Evolutionary conservation across 2,329 filamentous ascomycete genomes (phyloP).

Genomic region (Chalaropsis ovoidea): DNA sequence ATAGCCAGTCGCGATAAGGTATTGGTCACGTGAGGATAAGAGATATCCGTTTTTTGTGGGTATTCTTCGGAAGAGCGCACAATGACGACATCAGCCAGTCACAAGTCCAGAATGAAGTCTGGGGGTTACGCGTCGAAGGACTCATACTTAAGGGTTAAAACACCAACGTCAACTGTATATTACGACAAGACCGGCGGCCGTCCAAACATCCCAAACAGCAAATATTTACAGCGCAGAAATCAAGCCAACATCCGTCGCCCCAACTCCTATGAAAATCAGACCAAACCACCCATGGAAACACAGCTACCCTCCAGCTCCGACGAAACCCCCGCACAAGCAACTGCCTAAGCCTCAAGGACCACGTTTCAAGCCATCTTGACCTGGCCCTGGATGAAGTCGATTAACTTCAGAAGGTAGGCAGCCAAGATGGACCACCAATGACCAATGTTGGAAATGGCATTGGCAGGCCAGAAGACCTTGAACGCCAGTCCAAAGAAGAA

Average conservation of each 20-base stretch:
- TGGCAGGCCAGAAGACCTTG: not conserved
- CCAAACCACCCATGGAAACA: not conserved
- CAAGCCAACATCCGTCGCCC: not conserved
- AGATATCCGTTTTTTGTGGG: slow-evolving; percentile 10
- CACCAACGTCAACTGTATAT: not conserved
- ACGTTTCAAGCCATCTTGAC: not conserved
- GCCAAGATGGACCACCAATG: not conserved
- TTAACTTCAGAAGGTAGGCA: not conserved
- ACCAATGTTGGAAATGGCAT: not conserved
- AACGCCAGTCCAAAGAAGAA: slow-evolving; percentile 7
- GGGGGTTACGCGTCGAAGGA: not conserved
- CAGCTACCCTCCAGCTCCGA: not conserved
- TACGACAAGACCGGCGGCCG: not conserved
- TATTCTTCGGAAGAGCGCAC: slow-evolving; percentile 16
- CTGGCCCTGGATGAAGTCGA: not conserved
- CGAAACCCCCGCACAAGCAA: not conserved
- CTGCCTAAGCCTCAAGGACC: not conserved
- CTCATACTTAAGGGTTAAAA: not conserved
- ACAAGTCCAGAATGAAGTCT: not conserved
- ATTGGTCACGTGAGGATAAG: slow-evolving; percentile 22
- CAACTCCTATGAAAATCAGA: not conserved
- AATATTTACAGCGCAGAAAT: not conserved
- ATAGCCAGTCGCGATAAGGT: slow-evolving; percentile 23
- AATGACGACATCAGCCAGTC: slow-evolving; percentile 22
- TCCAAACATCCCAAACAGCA: too few relatives aligned